phyloP scores from a whole-genome alignment of 176 grass and related monocot species.

The Poa pratensis region DNA sequence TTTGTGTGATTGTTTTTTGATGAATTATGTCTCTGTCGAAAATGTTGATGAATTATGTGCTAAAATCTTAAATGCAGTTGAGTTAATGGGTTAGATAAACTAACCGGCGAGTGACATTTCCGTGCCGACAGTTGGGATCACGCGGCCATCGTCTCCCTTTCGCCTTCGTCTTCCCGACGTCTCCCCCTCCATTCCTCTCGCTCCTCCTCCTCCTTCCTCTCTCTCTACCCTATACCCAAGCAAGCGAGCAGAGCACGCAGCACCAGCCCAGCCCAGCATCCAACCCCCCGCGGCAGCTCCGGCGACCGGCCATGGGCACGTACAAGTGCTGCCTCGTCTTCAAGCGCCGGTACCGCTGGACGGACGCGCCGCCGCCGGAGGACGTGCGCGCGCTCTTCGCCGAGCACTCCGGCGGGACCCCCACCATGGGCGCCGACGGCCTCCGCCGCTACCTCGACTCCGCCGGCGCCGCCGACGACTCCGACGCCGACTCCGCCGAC shows the following conservation, averaged over 20 bases:
- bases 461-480: background rate
- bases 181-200: background rate
- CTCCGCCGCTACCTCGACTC: conserved; percentile 63
- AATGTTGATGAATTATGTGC: too few species aligned
- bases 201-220: background rate
- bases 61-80: too few species aligned
- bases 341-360: conserved; percentile 73
- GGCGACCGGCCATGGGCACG: conserved; percentile 36
- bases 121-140: conserved; percentile 20
- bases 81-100: background rate
- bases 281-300: background rate
- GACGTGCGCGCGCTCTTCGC: conserved; percentile 63
- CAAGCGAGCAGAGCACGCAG: background rate
- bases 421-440: conserved; percentile 57
- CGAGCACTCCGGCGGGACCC: conserved; percentile 39
- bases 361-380: conserved; percentile 72
- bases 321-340: conserved; percentile 88
- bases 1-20: too few species aligned
- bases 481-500: conserved; percentile 42
- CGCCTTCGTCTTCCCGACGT: conserved; percentile 12
- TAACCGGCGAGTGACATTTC: background rate
- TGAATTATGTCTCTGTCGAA: too few species aligned
- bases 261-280: background rate
- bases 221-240: background rate
- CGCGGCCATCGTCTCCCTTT: background rate